Base-by-base conservation (phyloP, 176 grass and related monocot genomes). In the Carex cristatella region DNA sequence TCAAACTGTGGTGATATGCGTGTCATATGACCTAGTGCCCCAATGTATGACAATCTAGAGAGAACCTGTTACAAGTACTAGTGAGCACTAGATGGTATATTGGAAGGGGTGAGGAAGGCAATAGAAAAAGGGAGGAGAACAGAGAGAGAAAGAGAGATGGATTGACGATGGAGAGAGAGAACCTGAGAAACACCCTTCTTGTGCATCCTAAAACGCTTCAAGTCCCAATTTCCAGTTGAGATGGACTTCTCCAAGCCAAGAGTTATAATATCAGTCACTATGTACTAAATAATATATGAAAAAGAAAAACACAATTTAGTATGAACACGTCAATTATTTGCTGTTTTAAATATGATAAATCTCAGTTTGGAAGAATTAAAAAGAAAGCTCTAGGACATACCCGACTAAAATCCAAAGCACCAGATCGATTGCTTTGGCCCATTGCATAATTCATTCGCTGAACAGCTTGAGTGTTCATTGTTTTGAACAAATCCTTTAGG, bases 111-210 rank as follows among this genome's bases (percentile, higher is more conserved):
- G 88, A 59, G 3, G 57, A 37, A 79, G 58, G 7, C 16, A 14
- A 14, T 30, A 51, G 0, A 83, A 19, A 11, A 7, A 10, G 11
- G 48, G 48, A 70, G 69, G 4, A 59, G 10, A 56, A 30, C 0
- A 27, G n/a, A 7, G 11, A 44, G 53, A 7, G 48, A 10, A 57
- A 84, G 68, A 8, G 82, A 44, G 31, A 23, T 23, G 23, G 23
- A 84, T 74, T 19, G n/a, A 48, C 3, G 0, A 48, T 73, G 70
- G 84, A 84, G 16, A 60, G 82, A 10, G 51, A 79, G 64, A 87
- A 98, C 95, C 92, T 98, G 95, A 72, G 95, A 95, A 84, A 95
- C 95, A 69, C 95, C 95, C 85, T 94, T 98, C 65, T 93, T 86
- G 57, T 98, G 93, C 95, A 98, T 98, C 87, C 80, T 93, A 89